Conservation (phyloP, 768 basidiomycete genomes). For the Nidularia sp. region DNA sequence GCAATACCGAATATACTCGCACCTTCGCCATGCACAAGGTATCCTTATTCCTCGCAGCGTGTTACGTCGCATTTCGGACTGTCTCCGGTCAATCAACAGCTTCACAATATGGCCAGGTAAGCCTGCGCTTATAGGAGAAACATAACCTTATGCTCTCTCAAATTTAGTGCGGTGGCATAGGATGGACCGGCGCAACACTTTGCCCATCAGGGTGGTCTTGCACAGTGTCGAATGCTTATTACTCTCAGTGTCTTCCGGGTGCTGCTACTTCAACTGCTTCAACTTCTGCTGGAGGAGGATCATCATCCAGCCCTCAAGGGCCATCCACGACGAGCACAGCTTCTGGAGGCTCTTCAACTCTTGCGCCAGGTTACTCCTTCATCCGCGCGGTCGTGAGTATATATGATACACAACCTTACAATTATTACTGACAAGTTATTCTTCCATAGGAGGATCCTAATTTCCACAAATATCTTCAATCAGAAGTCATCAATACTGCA, state of each 20-base stretch:
- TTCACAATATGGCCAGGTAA: slow-evolving; percentile 31
- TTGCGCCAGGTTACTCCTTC: slow-evolving; percentile 47
- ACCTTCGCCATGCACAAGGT: slow-evolving; percentile 3
- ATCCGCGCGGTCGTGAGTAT: slow-evolving; percentile 50
- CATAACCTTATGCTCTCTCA: background rate
- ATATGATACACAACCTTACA: background rate
- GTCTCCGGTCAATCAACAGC: slow-evolving; percentile 19
- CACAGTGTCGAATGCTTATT: slow-evolving; percentile 38
- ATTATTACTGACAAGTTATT: background rate
- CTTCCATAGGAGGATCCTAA: slow-evolving; percentile 21
- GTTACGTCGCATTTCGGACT: slow-evolving; percentile 2
- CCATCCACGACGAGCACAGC: slow-evolving; percentile 25
- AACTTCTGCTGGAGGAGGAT: slow-evolving; percentile 21
- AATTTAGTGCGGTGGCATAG: slow-evolving; percentile 46
- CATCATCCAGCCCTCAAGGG: slow-evolving; percentile 15
- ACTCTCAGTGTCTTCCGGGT: slow-evolving; percentile 53
- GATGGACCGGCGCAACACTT: slow-evolving; percentile 46
- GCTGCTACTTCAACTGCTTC: slow-evolving; percentile 19
- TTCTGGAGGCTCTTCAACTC: slow-evolving; percentile 35
- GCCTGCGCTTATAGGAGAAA: background rate
- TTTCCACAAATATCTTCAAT: slow-evolving; percentile 60
- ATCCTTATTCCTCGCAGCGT: background rate
- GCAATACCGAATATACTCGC: slow-evolving; percentile 4
- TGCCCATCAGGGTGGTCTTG: slow-evolving; percentile 47
- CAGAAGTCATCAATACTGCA: slow-evolving; percentile 37